Evolutionary conservation across 2,329 filamentous ascomycete genomes (phyloP).

Genomic region (Ceratocystis variospora): DNA sequence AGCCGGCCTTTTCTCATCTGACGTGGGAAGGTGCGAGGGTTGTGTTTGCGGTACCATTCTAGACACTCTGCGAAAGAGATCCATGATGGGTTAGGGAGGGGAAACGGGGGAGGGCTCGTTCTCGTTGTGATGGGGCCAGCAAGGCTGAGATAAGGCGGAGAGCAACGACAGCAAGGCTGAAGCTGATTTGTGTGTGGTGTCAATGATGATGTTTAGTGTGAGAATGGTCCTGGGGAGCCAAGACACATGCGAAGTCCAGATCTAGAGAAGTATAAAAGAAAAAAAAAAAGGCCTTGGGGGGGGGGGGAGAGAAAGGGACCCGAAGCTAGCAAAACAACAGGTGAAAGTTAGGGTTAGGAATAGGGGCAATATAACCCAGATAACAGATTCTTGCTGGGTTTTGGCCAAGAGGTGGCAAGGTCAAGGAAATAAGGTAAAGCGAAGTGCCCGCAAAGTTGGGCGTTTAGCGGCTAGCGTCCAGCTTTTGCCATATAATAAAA

Average conservation of each 20-base stretch:
- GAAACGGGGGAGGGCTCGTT: background rate
- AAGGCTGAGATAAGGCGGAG: background rate
- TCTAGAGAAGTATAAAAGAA: background rate
- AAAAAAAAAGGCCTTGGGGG: background rate
- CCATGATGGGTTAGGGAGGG: slow-evolving; percentile 31
- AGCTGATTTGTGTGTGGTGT: background rate
- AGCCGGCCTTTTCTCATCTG: slow-evolving; percentile 36
- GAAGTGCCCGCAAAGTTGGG: too few species aligned
- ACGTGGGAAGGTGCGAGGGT: slow-evolving; percentile 34
- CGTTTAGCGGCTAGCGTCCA: too few species aligned
- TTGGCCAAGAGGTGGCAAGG: background rate
- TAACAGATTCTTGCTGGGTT: background rate
- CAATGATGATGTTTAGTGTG: background rate
- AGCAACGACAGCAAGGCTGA: background rate
- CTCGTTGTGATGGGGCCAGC: background rate
- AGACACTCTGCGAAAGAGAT: slow-evolving; percentile 43
- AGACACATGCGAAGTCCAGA: background rate
- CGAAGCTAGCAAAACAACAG: background rate
- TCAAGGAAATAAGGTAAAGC: too few species aligned
- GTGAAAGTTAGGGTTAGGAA: background rate
- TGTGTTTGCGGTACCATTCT: slow-evolving; percentile 34
- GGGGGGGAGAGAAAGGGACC: background rate
- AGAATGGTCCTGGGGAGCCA: background rate
- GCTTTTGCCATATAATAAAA: too few species aligned
- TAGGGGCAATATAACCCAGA: background rate